A percentile compares a stretch with the other conserved stretches of the same genome.
Evolutionary conservation across 108 stramenopile species (phyloP).

Genomic region (Fragilaria radians): DNA sequence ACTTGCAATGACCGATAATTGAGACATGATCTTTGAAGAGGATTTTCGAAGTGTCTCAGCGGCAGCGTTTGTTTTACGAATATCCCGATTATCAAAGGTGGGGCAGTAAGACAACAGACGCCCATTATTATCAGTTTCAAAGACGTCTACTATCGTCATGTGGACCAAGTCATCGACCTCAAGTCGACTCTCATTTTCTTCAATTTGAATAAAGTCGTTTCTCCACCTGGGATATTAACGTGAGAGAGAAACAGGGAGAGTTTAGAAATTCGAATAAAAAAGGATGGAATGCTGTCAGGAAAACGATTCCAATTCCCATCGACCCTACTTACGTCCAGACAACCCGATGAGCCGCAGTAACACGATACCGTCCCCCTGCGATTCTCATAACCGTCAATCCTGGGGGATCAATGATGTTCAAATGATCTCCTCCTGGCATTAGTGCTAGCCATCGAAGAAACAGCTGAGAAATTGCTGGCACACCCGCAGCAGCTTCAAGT

Average conservation of each 20-base stretch:
- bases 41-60: slow-evolving; percentile 63
- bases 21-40: slow-evolving; percentile 37
- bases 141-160: slow-evolving; percentile 87
- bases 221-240: slow-evolving; percentile 45
- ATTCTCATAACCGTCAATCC: slow-evolving; percentile 87
- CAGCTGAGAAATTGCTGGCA: slow-evolving; percentile 60
- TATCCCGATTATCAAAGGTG: slow-evolving; percentile 80
- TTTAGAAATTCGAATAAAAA: no score
- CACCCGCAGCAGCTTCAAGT: slow-evolving; percentile 81
- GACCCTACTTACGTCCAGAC: slow-evolving; percentile 62
- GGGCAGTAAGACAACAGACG: slow-evolving; percentile 80
- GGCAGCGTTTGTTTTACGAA: slow-evolving; percentile 70
- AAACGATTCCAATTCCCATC: no score
- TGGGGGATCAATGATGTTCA: slow-evolving; percentile 82
- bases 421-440: slow-evolving; percentile 86
- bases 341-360: slow-evolving; percentile 82
- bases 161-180: slow-evolving; percentile 77
- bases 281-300: not conserved
- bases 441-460: slow-evolving; percentile 85
- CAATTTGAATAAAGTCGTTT: slow-evolving; percentile 68
- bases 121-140: slow-evolving; percentile 82
- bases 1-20: slow-evolving; percentile 42
- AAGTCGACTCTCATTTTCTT: slow-evolving; percentile 11
- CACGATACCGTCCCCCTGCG: slow-evolving; percentile 80
- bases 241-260: not conserved